Conservation (phyloP, 2,329 filamentous ascomycete species). For the Lasiodiplodia gonubiensis region DNA sequence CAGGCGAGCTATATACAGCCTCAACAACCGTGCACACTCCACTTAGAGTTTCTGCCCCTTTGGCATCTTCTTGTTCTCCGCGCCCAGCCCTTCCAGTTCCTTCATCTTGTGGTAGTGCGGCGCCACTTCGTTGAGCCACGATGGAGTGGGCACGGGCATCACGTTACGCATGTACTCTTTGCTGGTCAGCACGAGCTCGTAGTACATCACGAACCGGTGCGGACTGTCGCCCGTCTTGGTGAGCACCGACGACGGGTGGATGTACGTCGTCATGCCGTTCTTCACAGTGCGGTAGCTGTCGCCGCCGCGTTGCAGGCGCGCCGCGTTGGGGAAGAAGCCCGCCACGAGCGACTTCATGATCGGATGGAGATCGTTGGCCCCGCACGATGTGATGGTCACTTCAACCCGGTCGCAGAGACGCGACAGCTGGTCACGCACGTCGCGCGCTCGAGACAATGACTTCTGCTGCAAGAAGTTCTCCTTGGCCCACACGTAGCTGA, state of each 20-base stretch:
- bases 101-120: constrained; percentile 95
- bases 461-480: constrained; percentile 96
- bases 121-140: constrained; percentile 87
- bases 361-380: constrained; percentile 72
- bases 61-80: constrained; percentile 69
- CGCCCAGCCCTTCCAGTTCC: constrained; percentile 79
- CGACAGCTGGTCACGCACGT: constrained; percentile 89
- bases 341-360: constrained; percentile 88
- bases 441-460: constrained; percentile 83
- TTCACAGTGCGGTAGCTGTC: constrained; percentile 91
- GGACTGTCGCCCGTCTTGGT: constrained; percentile 75
- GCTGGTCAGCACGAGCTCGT: constrained; percentile 78
- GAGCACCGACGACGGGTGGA: constrained; percentile 87
- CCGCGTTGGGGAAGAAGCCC: constrained; percentile 94
- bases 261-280: constrained; percentile 83
- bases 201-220: constrained; percentile 88
- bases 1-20: not conserved
- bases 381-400: constrained; percentile 71
- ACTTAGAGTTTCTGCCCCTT: constrained; percentile 54
- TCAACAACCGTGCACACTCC: not conserved
- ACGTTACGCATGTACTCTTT: constrained; percentile 94
- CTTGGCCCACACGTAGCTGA: constrained; percentile 81
- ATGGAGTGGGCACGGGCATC: constrained; percentile 76
- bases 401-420: constrained; percentile 95
- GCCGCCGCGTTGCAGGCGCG: constrained; percentile 79